These are phyloP conservation scores for Microbotryum intermedium DNA, from an alignment of 1,284 basidiomycete species.

Conservation along the genomic window DNA sequence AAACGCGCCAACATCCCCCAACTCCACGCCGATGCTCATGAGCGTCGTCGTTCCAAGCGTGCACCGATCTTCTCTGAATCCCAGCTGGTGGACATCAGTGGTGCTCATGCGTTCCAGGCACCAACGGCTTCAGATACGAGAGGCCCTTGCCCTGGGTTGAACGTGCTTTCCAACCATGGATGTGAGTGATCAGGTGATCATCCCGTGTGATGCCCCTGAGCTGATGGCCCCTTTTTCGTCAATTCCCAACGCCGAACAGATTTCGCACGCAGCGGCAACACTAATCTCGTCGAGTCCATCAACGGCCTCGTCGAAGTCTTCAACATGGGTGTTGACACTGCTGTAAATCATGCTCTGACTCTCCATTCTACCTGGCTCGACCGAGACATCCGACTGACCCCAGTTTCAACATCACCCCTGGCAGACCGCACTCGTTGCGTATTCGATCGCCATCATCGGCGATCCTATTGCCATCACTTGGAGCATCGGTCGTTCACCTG, in stretches of 20 bases:
- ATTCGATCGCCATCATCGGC: slow-evolving; percentile 13
- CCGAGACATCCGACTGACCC: background rate
- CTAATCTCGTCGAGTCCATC: slow-evolving; percentile 3
- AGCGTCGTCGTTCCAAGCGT: background rate
- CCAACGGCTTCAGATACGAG: slow-evolving; percentile 2
- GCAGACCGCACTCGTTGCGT: slow-evolving; percentile 1
- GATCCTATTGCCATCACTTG: slow-evolving; percentile 10
- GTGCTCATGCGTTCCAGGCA: background rate
- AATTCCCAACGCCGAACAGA: background rate
- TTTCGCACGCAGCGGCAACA: slow-evolving; percentile 6
- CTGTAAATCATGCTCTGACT: background rate
- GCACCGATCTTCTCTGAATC: background rate
- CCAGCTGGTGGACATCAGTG: slow-evolving; percentile 6
- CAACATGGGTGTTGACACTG: slow-evolving; percentile 6
- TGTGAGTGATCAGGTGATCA: background rate
- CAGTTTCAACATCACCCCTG: background rate
- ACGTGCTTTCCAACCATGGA: slow-evolving; percentile 7
- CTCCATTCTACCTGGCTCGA: background rate
- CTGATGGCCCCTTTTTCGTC: no score
- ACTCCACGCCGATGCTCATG: background rate
- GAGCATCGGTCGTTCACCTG: slow-evolving; percentile 2
- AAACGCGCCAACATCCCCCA: background rate
- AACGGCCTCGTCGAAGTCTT: background rate
- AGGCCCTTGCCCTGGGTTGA: slow-evolving; percentile 9
- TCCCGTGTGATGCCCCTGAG: background rate